Base-by-base conservation (phyloP, 345 rosid species). In the Sonneratia caseolaris region DNA sequence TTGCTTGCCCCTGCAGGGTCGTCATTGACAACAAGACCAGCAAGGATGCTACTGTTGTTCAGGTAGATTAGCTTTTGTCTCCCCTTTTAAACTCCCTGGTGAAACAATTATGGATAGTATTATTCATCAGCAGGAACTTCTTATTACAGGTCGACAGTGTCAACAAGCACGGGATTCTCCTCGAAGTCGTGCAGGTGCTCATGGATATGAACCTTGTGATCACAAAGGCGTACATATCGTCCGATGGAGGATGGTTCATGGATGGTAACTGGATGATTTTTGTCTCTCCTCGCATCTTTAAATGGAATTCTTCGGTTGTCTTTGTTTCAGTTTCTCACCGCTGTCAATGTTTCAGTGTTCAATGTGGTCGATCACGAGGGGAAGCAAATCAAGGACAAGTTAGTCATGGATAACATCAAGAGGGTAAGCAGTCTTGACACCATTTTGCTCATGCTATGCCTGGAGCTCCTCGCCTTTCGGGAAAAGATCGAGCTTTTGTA, bases 311-410 rank as follows among this genome's bases (percentile, higher is more conserved):
- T 68, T 38, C 61, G 0, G 15, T 24, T 32, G 66, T 51, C 55
- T 8, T 71, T 36, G 51, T 19, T 38, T 4, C n/a, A 36, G 32
- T 66, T 22, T 15, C 59, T 71, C 27, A 62, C 35, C 27, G 57
- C 45, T 37, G 45, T n/a, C 38, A 7, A 37, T 42, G 45, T 73
- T 55, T 66, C 82, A 83, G 88, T 85, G 70, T 83, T 85, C 67
- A 77, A 90, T 67, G 98, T 90, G 66, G 82, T 82, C 42, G 89
- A 87, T 74, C 84, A 80, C 11, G 84, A 83, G 73, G 92, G 89
- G 16, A 87, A 80, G 73, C 90, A 92, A 78, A 86, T 90, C 77
- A 80, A 76, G 78, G 96, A 92, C 62, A 82, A 82, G 78, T 88
- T 83, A 66, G 81, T 75, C 73, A 79, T 84, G 32, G 81, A 85